These are phyloP conservation scores for Trichosporon sp. DNA, from an alignment of 1,284 basidiomycete species.

Conservation along the genomic window DNA sequence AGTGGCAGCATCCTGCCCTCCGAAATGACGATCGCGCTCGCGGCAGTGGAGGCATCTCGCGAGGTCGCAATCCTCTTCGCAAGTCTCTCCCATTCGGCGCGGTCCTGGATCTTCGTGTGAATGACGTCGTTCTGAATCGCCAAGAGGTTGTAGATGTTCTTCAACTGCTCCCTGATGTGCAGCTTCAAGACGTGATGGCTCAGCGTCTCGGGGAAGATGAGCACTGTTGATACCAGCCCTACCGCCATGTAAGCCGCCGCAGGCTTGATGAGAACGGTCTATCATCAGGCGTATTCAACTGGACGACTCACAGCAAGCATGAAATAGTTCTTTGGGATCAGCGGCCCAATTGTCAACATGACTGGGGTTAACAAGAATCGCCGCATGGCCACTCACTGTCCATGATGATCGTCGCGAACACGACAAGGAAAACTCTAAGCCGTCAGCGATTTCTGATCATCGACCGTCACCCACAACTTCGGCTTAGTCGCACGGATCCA, in stretches of 20 bases:
- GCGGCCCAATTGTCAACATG: constrained; percentile 61
- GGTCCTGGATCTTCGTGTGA: constrained; percentile 35
- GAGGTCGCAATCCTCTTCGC: constrained; percentile 22
- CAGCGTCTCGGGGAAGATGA: constrained; percentile 74
- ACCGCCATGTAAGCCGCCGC: constrained; percentile 66
- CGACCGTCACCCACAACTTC: constrained; percentile 58
- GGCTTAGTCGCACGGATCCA: constrained; percentile 66
- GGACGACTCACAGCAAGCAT: constrained; percentile 58
- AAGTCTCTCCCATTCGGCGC: constrained; percentile 43
- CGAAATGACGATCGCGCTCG: constrained; percentile 40
- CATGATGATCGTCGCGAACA: constrained; percentile 60
- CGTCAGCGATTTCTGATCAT: background rate
- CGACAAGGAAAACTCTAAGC: constrained; percentile 59
- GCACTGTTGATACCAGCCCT: constrained; percentile 62
- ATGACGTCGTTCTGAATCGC: constrained; percentile 53
- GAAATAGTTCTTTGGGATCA: constrained; percentile 70
- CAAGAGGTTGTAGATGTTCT: constrained; percentile 45
- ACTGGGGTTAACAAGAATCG: constrained; percentile 55
- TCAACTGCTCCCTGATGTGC: constrained; percentile 35
- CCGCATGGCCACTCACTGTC: constrained; percentile 40
- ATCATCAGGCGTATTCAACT: constrained; percentile 21
- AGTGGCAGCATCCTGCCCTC: constrained; percentile 53
- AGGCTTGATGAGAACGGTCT: constrained; percentile 62
- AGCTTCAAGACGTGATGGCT: constrained; percentile 59
- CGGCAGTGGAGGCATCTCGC: constrained; percentile 39